Evolutionary conservation across 1,284 basidiomycete species (phyloP), one percentile per base, ranked within the genome.

Genomic region (Pseudozyma sp.): DNA sequence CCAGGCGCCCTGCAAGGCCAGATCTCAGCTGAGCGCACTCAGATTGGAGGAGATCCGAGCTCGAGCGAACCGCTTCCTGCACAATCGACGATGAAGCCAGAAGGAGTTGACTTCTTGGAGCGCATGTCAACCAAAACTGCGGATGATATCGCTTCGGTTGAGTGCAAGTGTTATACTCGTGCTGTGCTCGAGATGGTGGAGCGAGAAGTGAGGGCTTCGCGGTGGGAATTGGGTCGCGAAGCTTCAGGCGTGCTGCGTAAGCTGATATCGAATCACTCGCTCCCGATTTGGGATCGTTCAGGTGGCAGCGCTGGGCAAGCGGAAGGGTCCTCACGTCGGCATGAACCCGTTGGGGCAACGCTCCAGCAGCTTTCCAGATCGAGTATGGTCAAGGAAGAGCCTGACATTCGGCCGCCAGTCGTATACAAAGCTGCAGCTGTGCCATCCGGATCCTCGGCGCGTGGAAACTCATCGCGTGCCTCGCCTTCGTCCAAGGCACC

Each of bases 141-240:
- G 5, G 72, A 77, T 25, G 74, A 70, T 35, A 61, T 70, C 36
- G 66, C 68, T 4, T 57, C 59, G 21, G 71, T 71, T 19, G 72
- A 74, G 18, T 73, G 72, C 66, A 74, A 79, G 39, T 76, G 69
- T 56, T 70, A 73, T 42, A 69, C 67, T 0, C 64, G 64, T 14
- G 65, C 63, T 10, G 75, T 79, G 42, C 59, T 79, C 14, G 76
- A 78, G 56, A 69, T 79, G 58, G 76, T 79, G 10, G 77, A 79
- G 36, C 60, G 62, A 14, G 68, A 75, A 34, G 65, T 77, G n/a
- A 47, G 71, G 16, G 70, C 60, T 10, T 77, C 77, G 43, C 65
- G 78, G 0, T 80, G 78, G 78, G 78, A 80, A 48, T 66, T 80
- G 7, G 73, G 72, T 12, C 66, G 76, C 12, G 76, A 78, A 40